Evolutionary conservation across 2,329 filamentous ascomycete species (phyloP), one percentile per base, ranked within the genome.

Genomic region (Gyromitra esculenta): DNA sequence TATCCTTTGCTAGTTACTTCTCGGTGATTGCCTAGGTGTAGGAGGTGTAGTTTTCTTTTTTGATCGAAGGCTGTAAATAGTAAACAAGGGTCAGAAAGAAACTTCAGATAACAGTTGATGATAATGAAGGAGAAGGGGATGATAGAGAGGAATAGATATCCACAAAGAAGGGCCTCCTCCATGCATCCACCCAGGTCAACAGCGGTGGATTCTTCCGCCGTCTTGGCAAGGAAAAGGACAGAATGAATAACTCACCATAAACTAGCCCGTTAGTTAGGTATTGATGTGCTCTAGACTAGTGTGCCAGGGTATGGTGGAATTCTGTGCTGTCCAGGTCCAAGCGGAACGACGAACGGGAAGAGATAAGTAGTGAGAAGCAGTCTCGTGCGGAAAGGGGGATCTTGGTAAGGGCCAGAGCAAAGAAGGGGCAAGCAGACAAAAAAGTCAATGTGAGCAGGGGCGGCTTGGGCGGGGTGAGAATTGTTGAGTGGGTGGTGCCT

Each of bases 401-500:
- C 65, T 75, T 69, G 72, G 57, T 75, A 70, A 48, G 64, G 48
- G 52, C 21, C 71, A 62, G 48, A 45, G 9, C 64, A 57, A 41
- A 50, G 65, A 56, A 74, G 57, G 64, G 72, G 45, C 35, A 68
- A 57, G 52, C 39, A 60, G 41, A 25, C 48, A 41, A 37, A 56
- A 68, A 37, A 41, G 57, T 69, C 62, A 57, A 31, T 31, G 25
- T 31, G 25, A 52, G 52, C 35, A 54, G 45, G 71, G 41, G 54
- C 39, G 41, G 31, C 25, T 60, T 54, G 72, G 57, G 72, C 66
- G 72, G 69, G 70, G 65, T 70, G 65, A 57, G 52, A 75, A 75
- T 52, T 75, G 72, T 59, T 75, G 72, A 57, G 70, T 75, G 65
- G 64, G 64, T 75, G 64, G 64, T 75, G 50, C 72, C 72, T 74